Conservation (phyloP, 331 rosid genomes). For the Phaseolus coccineus region DNA sequence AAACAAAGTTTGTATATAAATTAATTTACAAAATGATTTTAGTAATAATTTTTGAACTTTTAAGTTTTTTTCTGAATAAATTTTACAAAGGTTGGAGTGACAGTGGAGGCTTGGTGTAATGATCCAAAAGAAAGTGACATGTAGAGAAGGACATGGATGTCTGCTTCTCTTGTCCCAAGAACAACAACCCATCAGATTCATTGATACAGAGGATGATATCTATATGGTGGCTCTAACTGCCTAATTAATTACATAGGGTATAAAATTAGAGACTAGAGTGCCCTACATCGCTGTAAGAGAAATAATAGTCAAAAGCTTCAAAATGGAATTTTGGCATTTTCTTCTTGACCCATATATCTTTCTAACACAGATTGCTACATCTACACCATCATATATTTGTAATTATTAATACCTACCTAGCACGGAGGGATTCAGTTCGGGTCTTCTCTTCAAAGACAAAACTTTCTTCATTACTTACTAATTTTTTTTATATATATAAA, state of each 20-base stretch:
- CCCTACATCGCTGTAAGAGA: conserved; percentile 25
- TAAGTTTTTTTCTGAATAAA: no score
- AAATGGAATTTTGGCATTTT: conserved; percentile 49
- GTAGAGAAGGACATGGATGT: conserved; percentile 62
- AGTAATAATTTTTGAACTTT: no score
- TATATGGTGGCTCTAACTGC: conserved; percentile 42
- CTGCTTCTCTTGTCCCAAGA: conserved; percentile 62
- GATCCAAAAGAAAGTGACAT: conserved; percentile 59
- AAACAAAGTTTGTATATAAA: no score
- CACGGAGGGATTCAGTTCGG: neutral
- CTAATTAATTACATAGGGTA: conserved; percentile 34
- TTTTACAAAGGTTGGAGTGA: conserved; percentile 48
- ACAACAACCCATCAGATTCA: conserved; percentile 47
- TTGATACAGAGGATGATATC: conserved; percentile 40
- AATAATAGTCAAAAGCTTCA: conserved; percentile 48
- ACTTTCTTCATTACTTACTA: no score
- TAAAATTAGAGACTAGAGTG: conserved; percentile 24
- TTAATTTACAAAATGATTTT: no score
- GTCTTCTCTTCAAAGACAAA: conserved; percentile 27
- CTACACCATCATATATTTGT: conserved; percentile 4
- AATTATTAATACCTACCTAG: conserved; percentile 39
- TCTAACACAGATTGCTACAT: conserved; percentile 40
- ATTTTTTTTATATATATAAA: no score
- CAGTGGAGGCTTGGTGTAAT: conserved; percentile 58
- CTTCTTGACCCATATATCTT: conserved; percentile 10